Evolutionary conservation across 129 eudicot species (phyloP), one percentile per base, ranked within the genome.

Genomic region (Tagetes erecta): DNA sequence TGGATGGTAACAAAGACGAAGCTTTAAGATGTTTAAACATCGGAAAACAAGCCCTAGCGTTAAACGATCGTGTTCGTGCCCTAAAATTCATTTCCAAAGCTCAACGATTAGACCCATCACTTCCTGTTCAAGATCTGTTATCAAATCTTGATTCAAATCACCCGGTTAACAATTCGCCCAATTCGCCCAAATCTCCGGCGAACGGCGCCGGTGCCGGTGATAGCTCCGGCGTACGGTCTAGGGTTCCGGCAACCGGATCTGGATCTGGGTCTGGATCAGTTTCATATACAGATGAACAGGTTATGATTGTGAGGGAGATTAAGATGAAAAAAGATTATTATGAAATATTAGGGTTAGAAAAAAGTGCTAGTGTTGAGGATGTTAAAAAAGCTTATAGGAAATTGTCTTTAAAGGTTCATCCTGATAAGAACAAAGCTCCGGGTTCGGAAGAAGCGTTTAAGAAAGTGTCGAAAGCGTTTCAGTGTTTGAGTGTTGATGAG

Each of bases 1-100:
- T 87, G 96, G 96, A 90, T 75, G 96, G 96, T 9, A 90, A 90
- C 62, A 90, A 87, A 81, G 96, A 90, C 46, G 96, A 90, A 44
- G 96, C 96, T 31, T 14, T 87, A 11, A 87, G 85, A 59, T 90
- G 96, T 50, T 86, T 90, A 72, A 77, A 85, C 38, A 87, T 90
- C 76, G 96, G 89, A 30, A 76, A 76, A 64, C 80, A 77, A 46
- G 83, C 96, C 10, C 63, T 90, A 67, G 81, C 80, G 45, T 72
- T 83, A 30, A 93, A 93, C 66, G 89, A 90, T 82, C 78, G 70
- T 57, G 38, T 13, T 44, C 92, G 92, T 55, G 96, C 93, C 40
- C 63, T 73, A 12, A 90, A 90, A 72, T 90, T 90, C 68, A 76
- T 90, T 4, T 49, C 73, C 0, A 90, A 90, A 72, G 96, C 96